Evolutionary conservation across 2,329 filamentous ascomycete genomes (phyloP), one percentile per base, ranked within the genome.

Genomic region (Penicillium hordei): DNA sequence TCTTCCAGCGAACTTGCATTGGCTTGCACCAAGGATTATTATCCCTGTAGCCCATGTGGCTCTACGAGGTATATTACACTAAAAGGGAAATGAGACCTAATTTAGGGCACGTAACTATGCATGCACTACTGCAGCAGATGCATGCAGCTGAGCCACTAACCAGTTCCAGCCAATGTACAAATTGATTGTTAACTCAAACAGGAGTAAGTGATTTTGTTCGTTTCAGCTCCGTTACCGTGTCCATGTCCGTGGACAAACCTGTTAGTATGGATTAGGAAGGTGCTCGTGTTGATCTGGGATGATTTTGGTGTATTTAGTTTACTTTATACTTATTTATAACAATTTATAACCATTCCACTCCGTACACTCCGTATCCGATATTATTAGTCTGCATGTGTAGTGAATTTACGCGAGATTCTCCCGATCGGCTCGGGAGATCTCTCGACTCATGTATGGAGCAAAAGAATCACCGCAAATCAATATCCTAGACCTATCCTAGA

Each of bases 41-140:
- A 52, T 40, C 48, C 54, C 42, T 46, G 40, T 29, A 25, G 5
- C 27, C 53, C 48, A 57, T 57, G 42, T 57, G 55, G 48, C 42
- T 40, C 15, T 5, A 31, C 31, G 13, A 12, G 13, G 34, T 36
- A 23, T n/a, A 45, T 9, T 13, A 34, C 29, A 27, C 27, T 7
- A 19, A 51, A 44, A 15, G 7, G n/a, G 31, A n/a, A 52, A 53
- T 48, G 55, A 23, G 49, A 46, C 12, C 49, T 57, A 57, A 46
- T 46, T 46, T 40, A 42, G 55, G 42, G 21, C 48, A 57, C 42
- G 31, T 23, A 55, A 55, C 46, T 39, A 48, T 48, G 25, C 25
- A 34, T 10, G 25, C 25, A 40, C 54, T 57, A 57, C 49, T 53
- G 48, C 34, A 57, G 19, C 12, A 36, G 27, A 34, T 52, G 34